Percentiles rank a stretch among this genome's conserved stretches.
These are phyloP conservation scores for Ganoderma resinaceum DNA, from an alignment of 1,284 basidiomycete species.

Conservation along the genomic window DNA sequence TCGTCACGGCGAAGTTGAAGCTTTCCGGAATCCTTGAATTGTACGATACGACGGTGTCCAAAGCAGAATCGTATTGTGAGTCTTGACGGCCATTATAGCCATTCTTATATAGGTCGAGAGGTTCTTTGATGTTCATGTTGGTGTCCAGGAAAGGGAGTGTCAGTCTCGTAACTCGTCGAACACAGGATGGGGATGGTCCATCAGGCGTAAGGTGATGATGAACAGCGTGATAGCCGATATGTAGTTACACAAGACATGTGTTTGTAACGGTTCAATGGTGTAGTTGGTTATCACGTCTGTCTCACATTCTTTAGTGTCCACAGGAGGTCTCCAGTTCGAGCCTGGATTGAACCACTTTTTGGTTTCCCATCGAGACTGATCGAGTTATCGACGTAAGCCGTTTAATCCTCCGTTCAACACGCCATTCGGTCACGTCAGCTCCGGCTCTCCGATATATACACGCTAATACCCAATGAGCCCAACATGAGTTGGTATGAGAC, in stretches of 20 bases:
- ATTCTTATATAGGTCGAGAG: neutral
- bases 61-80: neutral
- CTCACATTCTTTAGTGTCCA: neutral
- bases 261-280: neutral
- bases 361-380: neutral
- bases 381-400: too few species aligned
- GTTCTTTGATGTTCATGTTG: too few species aligned
- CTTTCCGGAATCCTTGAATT: neutral
- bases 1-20: neutral
- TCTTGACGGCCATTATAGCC: neutral
- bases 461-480: too few species aligned
- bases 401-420: too few species aligned
- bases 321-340: constrained; percentile 12
- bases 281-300: constrained; percentile 9
- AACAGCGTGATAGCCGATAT: too few species aligned
- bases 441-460: too few species aligned
- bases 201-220: too few species aligned
- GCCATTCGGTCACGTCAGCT: too few species aligned
- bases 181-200: too few species aligned
- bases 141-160: too few species aligned
- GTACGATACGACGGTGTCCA: neutral
- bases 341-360: constrained; percentile 7
- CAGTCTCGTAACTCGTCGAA: too few species aligned
- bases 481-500: too few species aligned
- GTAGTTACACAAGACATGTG: neutral